Conservation (phyloP, 371 early-diverging fungal genomes). For the Rhizopus microsporus region DNA sequence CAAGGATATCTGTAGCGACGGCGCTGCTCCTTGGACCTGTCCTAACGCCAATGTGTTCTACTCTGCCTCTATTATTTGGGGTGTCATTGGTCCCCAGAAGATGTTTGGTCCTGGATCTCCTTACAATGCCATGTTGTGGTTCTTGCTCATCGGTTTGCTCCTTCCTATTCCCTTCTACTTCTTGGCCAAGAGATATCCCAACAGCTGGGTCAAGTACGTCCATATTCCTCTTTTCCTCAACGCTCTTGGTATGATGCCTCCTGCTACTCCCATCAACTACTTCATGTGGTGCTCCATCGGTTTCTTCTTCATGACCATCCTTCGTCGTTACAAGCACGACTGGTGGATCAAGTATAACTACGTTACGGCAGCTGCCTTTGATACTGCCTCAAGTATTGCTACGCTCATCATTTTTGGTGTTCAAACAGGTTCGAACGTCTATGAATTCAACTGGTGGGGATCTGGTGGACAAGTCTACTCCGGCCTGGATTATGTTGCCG, state of each 20-base stretch:
- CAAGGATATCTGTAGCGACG: conserved; percentile 55
- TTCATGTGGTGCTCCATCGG: conserved; percentile 66
- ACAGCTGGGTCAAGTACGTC: conserved; percentile 58
- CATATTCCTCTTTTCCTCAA: conserved; percentile 67
- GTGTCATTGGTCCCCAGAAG: conserved; percentile 69
- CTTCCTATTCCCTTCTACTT: conserved; percentile 65
- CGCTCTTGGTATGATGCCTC: conserved; percentile 72
- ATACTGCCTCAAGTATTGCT: conserved; percentile 64
- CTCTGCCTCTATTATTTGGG: conserved; percentile 75
- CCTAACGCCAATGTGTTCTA: conserved; percentile 60
- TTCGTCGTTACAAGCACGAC: conserved; percentile 51
- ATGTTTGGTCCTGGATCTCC: conserved; percentile 67
- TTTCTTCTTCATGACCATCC: conserved; percentile 64
- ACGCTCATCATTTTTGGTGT: conserved; percentile 55
- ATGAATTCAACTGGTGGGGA: conserved; percentile 42
- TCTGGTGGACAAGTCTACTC: conserved; percentile 20
- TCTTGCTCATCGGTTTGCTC: conserved; percentile 67
- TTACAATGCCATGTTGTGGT: conserved; percentile 57
- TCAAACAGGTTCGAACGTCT: conserved; percentile 24
- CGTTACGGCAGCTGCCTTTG: conserved; percentile 73
- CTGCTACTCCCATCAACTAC: conserved; percentile 58
- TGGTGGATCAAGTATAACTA: conserved; percentile 79
- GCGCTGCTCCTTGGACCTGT: conserved; percentile 60
- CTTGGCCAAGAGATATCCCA: conserved; percentile 48
- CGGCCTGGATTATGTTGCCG: not conserved